Conservation (phyloP, 495 filamentous ascomycete species). For the Astrothelium subdiscretum region DNA sequence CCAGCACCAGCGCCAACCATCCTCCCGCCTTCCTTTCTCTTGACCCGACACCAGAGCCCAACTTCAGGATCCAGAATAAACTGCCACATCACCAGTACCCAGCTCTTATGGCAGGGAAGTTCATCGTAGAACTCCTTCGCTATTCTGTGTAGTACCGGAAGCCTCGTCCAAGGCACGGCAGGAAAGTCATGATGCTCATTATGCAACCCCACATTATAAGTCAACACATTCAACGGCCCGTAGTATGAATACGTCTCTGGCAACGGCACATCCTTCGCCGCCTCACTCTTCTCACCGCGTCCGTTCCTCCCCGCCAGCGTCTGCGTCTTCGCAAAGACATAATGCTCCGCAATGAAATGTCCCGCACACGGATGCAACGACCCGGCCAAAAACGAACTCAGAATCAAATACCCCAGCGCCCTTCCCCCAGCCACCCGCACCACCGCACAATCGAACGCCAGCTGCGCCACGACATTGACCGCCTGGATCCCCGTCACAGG, state of each 20-base stretch:
- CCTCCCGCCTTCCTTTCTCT: conserved; percentile 73
- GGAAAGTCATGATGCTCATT: conserved; percentile 99
- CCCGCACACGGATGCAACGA: conserved; percentile 89
- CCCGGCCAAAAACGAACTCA: conserved; percentile 86
- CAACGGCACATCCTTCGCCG: conserved; percentile 47
- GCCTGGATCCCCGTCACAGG: conserved; percentile 79
- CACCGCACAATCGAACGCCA: conserved; percentile 65
- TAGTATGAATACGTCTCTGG: conserved; percentile 99
- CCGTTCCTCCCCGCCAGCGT: background rate
- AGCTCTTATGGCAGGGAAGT: conserved; percentile 77
- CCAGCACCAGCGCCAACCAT: conserved; percentile 38
- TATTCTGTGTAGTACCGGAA: conserved; percentile 63
- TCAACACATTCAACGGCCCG: conserved; percentile 78
- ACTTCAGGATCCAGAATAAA: conserved; percentile 86
- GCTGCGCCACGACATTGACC: conserved; percentile 64
- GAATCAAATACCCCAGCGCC: conserved; percentile 63
- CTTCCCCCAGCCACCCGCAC: conserved; percentile 44
- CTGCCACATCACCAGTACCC: conserved; percentile 86
- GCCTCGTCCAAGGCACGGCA: conserved; percentile 83
- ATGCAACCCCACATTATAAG: conserved; percentile 94
- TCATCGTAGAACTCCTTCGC: conserved; percentile 88
- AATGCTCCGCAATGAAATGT: conserved; percentile 99
- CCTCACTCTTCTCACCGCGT: conserved; percentile 17
- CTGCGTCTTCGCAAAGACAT: conserved; percentile 67
- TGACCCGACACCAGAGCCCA: conserved; percentile 83